These are phyloP conservation scores for Xylaria telfairii DNA, from an alignment of 495 filamentous ascomycete species.

Conservation along the genomic window DNA sequence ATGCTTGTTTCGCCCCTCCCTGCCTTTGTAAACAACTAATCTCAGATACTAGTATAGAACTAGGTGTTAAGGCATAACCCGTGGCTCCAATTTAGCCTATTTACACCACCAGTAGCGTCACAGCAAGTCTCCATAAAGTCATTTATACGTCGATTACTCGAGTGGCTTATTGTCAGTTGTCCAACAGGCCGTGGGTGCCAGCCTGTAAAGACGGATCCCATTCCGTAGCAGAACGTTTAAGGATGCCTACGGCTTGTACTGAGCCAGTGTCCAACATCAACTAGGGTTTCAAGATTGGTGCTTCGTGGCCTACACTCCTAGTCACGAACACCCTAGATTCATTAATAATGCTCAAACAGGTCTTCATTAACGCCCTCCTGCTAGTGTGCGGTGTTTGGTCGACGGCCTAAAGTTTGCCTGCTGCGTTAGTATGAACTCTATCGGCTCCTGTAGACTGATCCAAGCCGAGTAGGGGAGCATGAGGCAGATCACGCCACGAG, in stretches of 20 bases:
- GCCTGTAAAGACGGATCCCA: background rate
- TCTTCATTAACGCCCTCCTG: background rate
- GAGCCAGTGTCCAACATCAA: background rate
- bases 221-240: background rate
- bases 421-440: background rate
- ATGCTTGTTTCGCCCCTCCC: background rate
- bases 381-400: background rate
- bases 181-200: constrained; percentile 23
- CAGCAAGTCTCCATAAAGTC: constrained; percentile 9
- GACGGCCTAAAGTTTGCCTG: background rate
- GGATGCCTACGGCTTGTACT: constrained; percentile 1
- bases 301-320: background rate
- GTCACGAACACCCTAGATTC: background rate
- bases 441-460: background rate
- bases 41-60: background rate
- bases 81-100: constrained; percentile 24
- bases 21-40: background rate
- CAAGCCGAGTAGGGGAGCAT: background rate
- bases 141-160: constrained; percentile 11
- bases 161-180: constrained; percentile 7
- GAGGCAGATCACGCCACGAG: background rate
- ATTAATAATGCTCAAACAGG: background rate
- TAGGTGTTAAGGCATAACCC: background rate
- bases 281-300: background rate
- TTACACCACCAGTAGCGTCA: constrained; percentile 9